These are phyloP conservation scores for Debaryomyces castellii DNA, from an alignment of 805 yeast species.

Conservation along the genomic window DNA sequence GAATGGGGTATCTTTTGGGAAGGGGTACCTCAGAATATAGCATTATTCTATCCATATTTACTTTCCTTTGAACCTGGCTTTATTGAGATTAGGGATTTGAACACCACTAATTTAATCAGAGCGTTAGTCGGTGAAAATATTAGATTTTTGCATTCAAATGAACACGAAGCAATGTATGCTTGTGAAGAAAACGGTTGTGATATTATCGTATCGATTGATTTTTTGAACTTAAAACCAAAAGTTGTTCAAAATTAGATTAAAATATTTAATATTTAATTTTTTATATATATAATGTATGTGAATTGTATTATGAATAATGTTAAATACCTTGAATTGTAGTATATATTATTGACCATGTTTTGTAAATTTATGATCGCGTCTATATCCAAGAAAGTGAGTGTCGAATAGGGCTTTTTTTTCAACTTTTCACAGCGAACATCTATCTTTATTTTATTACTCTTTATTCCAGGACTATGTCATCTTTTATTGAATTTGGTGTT, in stretches of 20 bases:
- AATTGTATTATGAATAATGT: constrained; percentile 1
- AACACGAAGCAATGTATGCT: constrained; percentile 91
- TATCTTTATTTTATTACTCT: neutral
- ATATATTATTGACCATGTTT: neutral
- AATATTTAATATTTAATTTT: neutral
- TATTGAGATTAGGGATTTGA: constrained; percentile 90
- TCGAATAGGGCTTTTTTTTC: neutral
- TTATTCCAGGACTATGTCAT: constrained; percentile 4
- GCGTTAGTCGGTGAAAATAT: constrained; percentile 94
- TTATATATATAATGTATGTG: neutral
- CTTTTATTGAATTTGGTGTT: constrained; percentile 22
- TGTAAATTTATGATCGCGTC: neutral
- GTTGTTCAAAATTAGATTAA: neutral
- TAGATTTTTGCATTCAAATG: constrained; percentile 81
- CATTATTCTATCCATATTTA: constrained; percentile 90
- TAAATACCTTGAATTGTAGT: neutral
- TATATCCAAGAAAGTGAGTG: neutral
- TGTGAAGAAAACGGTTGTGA: constrained; percentile 91
- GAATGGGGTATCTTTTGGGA: constrained; percentile 97
- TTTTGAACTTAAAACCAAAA: constrained; percentile 63
- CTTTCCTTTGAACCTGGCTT: constrained; percentile 87
- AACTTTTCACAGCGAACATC: neutral
- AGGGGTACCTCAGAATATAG: constrained; percentile 89
- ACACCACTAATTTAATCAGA: constrained; percentile 78
- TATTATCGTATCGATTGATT: constrained; percentile 88